Base-by-base conservation (phyloP, 2,329 filamentous ascomycete genomes). In the Neopestalotiopsis sp. region DNA sequence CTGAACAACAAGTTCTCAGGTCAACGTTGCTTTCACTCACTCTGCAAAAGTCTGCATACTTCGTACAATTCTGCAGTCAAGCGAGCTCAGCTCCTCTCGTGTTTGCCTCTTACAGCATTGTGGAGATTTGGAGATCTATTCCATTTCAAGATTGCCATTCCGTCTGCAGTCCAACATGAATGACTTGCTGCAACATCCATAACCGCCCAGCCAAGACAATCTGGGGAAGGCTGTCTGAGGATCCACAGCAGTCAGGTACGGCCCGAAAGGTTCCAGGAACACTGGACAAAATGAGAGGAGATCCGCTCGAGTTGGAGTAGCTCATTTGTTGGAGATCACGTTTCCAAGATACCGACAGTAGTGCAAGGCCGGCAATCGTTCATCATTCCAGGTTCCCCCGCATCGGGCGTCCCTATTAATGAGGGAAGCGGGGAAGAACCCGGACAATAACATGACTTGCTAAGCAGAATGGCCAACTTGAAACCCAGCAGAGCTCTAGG, bases 371-470 rank as follows among this genome's bases (percentile, higher is more conserved):
- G 59, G 59, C 59, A 61, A 61, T 61, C 59, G 59, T 40, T 20
- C 38, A 61, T 61, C 17, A 12, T 13, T 61, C 30, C 59, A 34
- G 34, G 30, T 30, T 20, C 34, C 59, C 59, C 59, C 30, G 30
- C 30, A 38, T 38, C 30, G 59, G 59, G n/a, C 59, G n/a, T 61
- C 12, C 24, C 32, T 7, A 42, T 38, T 12, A 6, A 61, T 61
- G n/a, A 61, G 59, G 59, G 59, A 61, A 30, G 59, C 59, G 59
- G 59, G 32, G 59, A 61, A 61, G 59, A 61, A 34, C 59, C 59
- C 28, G 32, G 28, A 5, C 13, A n/a, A 61, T 61, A 61, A 1
- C 59, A 40, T 20, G 12, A 5, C 30, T 13, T 42, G 14, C 7
- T 34, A 61, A 38, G 28, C 14, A 5, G 30, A 34, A 13, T n/a